Base-by-base conservation (phyloP, 1,139 yeast genomes). In the Debaryomyces udenii region DNA sequence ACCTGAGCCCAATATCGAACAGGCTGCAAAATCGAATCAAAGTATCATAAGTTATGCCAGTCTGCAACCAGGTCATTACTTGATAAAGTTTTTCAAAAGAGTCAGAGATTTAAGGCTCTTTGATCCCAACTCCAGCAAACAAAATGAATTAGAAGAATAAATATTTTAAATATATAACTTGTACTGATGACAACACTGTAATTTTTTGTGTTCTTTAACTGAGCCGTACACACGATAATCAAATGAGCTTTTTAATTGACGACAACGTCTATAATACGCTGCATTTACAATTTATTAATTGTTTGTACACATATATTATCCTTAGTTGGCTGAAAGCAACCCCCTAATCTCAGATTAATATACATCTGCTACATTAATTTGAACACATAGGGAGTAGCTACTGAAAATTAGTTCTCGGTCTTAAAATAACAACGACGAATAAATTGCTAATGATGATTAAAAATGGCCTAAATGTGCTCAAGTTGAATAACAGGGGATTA, bases 51-150 rank as follows among this genome's bases (percentile, higher is more conserved):
- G 41, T 31, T 23, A 30, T 13, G 40, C 33, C 4, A 35, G 28
- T n/a, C 42, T 33, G 40, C 34, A 26, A 9, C 30, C 44, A 9
- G 32, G 40, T 15, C 44, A 47, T 17, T 37, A 41, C 27, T 26
- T 41, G 22, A 6, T 37, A 2, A 41, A 28, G 5, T 42, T 47
- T 22, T 30, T 44, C 9, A 34, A 33, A 20, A 36, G 52, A 37
- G 24, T 47, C 3, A 30, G 31, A 15, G 34, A 37, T 3, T 34
- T 47, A 14, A 40, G 49, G 32, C 27, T 45, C 3, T 45, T 50
- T 39, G 52, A 49, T 37, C 32, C 38, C n/a, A 45, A 38, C 9
- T 48, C 54, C 3, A 40, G 43, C 29, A 37, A 31, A 23, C 28
- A 20, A 22, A 27, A 31, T 17, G 40, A 11, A n/a, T 3, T 20